Evolutionary conservation across 1,284 basidiomycete genomes (phyloP).

Genomic region (Amylostereum areolatum): DNA sequence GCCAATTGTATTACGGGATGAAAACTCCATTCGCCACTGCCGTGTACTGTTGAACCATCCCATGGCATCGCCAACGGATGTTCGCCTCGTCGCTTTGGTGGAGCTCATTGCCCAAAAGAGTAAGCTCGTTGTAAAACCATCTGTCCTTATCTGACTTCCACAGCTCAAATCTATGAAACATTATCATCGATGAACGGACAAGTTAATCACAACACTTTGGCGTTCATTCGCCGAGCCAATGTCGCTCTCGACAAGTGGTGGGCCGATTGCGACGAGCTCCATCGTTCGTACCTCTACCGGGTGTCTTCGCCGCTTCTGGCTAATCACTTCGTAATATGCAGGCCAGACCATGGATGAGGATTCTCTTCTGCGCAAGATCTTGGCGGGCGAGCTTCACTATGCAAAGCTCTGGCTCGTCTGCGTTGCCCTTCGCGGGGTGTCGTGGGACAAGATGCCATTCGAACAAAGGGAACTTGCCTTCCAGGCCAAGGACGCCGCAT

Average conservation of each 20-base stretch:
- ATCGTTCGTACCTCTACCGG: slow-evolving; percentile 40
- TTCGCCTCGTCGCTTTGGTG: slow-evolving; percentile 79
- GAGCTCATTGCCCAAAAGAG: slow-evolving; percentile 91
- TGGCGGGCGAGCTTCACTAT: slow-evolving; percentile 84
- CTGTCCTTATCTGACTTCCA: slow-evolving; percentile 2
- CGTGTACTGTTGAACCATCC: slow-evolving; percentile 76
- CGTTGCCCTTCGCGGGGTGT: slow-evolving; percentile 82
- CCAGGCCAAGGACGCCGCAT: slow-evolving; percentile 88
- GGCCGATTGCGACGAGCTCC: slow-evolving; percentile 78
- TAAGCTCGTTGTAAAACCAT: slow-evolving; percentile 24
- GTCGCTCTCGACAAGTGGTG: slow-evolving; percentile 87
- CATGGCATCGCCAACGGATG: slow-evolving; percentile 85
- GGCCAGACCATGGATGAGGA: slow-evolving; percentile 80
- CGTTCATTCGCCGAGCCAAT: slow-evolving; percentile 82
- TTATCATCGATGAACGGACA: slow-evolving; percentile 82
- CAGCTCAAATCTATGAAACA: slow-evolving; percentile 88
- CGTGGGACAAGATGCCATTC: slow-evolving; percentile 92
- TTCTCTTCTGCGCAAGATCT: slow-evolving; percentile 76
- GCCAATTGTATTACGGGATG: slow-evolving; percentile 84
- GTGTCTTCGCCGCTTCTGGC: background rate
- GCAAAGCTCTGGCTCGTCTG: slow-evolving; percentile 93
- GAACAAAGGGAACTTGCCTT: slow-evolving; percentile 92
- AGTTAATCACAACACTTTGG: slow-evolving; percentile 77
- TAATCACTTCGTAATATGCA: slow-evolving; percentile 20
- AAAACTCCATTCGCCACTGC: slow-evolving; percentile 81